phyloP scores from a whole-genome alignment of 306 rosid genomes.

The Herpetospermum pedunculosum region DNA sequence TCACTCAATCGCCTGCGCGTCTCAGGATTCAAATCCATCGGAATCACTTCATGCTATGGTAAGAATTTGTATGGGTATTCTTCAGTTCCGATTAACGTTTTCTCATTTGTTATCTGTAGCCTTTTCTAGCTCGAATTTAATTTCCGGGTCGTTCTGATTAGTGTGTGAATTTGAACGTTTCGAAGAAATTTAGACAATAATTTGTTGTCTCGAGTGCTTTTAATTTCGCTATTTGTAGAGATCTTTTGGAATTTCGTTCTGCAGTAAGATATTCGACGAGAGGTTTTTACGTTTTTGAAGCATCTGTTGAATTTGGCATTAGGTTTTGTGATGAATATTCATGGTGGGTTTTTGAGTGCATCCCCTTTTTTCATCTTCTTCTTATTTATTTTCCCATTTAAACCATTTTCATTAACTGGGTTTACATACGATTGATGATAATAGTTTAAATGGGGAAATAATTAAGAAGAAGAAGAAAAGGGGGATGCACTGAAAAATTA shows the following conservation, averaged over 20 bases:
- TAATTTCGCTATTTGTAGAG: background rate
- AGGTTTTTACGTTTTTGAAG: background rate
- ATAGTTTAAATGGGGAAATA: too few species aligned
- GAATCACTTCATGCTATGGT: slow-evolving; percentile 22
- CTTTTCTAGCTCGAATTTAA: background rate
- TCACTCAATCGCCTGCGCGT: slow-evolving; percentile 13
- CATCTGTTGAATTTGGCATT: background rate
- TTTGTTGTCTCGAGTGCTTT: background rate
- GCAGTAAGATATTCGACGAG: background rate
- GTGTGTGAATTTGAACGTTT: background rate
- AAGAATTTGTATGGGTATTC: slow-evolving; percentile 9
- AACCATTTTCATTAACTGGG: background rate
- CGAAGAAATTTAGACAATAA: background rate
- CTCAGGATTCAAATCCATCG: slow-evolving; percentile 7
- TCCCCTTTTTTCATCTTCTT: background rate
- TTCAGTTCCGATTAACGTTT: background rate
- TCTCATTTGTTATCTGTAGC: background rate
- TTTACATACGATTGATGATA: background rate
- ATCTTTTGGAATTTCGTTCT: background rate
- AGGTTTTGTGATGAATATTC: background rate
- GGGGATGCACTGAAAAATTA: too few species aligned
- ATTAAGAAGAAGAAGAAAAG: too few species aligned
- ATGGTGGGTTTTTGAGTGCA: background rate
- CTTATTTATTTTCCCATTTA: background rate
- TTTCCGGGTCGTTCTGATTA: background rate